Percentiles rank a stretch among this genome's conserved stretches.
These are phyloP conservation scores for Euphorbia celastroides DNA, from an alignment of 441 rosid genomes.

Conservation along the genomic window DNA sequence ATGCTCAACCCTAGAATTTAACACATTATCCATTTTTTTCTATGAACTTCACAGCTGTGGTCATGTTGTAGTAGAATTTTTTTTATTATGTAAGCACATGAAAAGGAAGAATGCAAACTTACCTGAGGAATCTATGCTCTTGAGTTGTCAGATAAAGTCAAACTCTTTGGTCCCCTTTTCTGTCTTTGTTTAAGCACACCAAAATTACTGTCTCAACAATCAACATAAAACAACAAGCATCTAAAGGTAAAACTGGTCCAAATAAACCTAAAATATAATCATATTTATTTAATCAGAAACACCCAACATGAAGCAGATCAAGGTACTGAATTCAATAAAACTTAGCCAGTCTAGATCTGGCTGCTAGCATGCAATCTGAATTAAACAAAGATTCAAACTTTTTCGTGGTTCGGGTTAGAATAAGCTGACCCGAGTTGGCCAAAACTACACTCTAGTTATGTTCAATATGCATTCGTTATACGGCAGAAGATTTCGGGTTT, in stretches of 20 bases:
- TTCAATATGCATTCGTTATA: neutral
- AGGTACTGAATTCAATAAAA: neutral
- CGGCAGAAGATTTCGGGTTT: no score
- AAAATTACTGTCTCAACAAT: no score
- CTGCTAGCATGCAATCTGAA: neutral
- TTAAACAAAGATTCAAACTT: neutral
- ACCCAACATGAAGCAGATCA: neutral
- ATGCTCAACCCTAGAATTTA: no score
- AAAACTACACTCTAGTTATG: no score
- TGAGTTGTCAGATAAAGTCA: conserved; percentile 13
- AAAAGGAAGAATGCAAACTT: neutral
- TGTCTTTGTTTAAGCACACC: neutral
- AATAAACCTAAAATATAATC: neutral
- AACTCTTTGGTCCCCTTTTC: conserved; percentile 4
- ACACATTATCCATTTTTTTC: no score
- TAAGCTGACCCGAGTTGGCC: no score
- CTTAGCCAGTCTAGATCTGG: neutral
- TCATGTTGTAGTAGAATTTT: no score
- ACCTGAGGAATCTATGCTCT: conserved; percentile 13
- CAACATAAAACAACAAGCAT: no score
- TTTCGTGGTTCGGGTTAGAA: neutral
- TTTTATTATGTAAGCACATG: conserved; percentile 6
- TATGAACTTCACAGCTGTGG: no score
- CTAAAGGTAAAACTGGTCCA: neutral
- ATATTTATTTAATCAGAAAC: neutral